phyloP scores from a whole-genome alignment of 768 basidiomycete species.

The Boletus bicolor region DNA sequence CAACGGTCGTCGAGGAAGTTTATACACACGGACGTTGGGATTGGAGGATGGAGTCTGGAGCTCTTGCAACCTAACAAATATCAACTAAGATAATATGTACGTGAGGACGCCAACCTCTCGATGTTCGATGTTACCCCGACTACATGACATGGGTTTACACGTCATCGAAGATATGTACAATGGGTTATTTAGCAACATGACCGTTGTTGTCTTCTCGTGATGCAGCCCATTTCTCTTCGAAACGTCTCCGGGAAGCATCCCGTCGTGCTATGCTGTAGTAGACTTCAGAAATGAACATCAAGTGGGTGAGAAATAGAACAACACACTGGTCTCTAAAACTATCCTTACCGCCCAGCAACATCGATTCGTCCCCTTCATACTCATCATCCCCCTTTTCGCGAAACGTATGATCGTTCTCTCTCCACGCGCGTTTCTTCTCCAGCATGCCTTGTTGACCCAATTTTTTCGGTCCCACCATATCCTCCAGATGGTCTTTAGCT shows the following conservation, averaged over 20 bases:
- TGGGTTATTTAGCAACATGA: no score
- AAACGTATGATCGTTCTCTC: no score
- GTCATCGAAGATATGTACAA: neutral
- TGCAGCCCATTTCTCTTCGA: conserved; percentile 47
- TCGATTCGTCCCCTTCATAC: no score
- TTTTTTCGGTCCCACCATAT: no score
- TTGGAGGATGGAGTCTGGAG: neutral
- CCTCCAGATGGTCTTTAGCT: no score
- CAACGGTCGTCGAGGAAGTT: neutral
- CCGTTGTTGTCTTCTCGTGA: conserved; percentile 44
- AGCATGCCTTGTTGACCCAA: no score
- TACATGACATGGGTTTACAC: conserved; percentile 37
- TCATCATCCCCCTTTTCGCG: no score
- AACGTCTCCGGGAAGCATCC: conserved; percentile 53
- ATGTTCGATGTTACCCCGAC: conserved; percentile 22
- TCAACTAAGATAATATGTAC: neutral
- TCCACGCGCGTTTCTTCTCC: no score
- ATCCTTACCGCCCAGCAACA: no score
- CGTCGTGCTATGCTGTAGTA: no score
- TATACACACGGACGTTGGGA: neutral
- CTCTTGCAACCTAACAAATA: neutral
- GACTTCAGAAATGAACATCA: no score
- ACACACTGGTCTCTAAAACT: conserved; percentile 76
- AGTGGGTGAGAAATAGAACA: conserved; percentile 3
- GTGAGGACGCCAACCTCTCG: no score